Evolutionary conservation across 495 filamentous ascomycete genomes (phyloP).

Genomic region (Friedmanniomyces simplex): DNA sequence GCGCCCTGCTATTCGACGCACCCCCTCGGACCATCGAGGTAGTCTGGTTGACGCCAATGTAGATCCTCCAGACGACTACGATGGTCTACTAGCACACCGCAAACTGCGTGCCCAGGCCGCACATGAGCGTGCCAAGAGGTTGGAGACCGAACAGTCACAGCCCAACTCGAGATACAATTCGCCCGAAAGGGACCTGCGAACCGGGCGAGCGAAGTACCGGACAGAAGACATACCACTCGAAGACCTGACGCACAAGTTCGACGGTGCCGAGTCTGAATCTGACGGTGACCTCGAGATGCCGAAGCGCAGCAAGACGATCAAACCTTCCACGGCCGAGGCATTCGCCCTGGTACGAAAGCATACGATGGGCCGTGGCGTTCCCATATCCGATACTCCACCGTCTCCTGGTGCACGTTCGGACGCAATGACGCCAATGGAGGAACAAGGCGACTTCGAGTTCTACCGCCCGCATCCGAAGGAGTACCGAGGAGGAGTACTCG

Average conservation of each 20-base stretch:
- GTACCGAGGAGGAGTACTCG: conserved; percentile 68
- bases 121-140: conserved; percentile 18
- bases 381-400: conserved; percentile 10
- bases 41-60: conserved; percentile 3
- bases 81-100: conserved; percentile 2
- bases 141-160: conserved; percentile 18
- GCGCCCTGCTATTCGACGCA: conserved; percentile 18
- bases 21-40: background rate
- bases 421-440: conserved; percentile 49
- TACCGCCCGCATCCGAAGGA: conserved; percentile 59
- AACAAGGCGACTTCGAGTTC: conserved; percentile 47
- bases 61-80: conserved; percentile 9
- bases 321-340: conserved; percentile 33
- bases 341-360: conserved; percentile 44
- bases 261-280: conserved; percentile 26
- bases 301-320: conserved; percentile 9
- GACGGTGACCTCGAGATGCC: conserved; percentile 9
- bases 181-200: conserved; percentile 1
- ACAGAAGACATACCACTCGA: conserved; percentile 31
- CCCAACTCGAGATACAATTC: conserved; percentile 14
- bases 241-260: conserved; percentile 25
- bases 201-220: background rate
- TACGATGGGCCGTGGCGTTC: conserved; percentile 21
- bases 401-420: conserved; percentile 42
- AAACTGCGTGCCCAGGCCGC: conserved; percentile 11